These are phyloP conservation scores for Berberis vulgaris DNA, from an alignment of 164 flowering plant genomes.

Conservation along the genomic window DNA sequence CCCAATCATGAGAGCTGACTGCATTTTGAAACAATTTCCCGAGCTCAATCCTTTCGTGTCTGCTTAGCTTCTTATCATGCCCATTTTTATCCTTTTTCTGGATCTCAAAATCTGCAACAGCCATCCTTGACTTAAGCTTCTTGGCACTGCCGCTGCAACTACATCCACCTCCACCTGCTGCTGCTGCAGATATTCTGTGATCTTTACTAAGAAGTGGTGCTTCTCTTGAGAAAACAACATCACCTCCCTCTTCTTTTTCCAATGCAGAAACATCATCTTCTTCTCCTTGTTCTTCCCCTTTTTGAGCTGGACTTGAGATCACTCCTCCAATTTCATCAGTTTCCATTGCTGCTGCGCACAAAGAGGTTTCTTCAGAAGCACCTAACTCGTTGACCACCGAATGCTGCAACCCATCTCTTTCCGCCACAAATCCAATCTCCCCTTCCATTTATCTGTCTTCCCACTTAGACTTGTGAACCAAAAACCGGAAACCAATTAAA, in stretches of 20 bases:
- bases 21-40: constrained; percentile 76
- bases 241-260: constrained; percentile 47
- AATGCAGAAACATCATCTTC: background rate
- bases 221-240: constrained; percentile 59
- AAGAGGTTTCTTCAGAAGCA: constrained; percentile 17
- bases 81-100: constrained; percentile 37
- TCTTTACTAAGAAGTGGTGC: constrained; percentile 41
- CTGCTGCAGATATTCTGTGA: constrained; percentile 14
- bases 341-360: constrained; percentile 39
- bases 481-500: too few relatives aligned
- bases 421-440: constrained; percentile 11
- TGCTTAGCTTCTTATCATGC: constrained; percentile 56
- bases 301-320: constrained; percentile 5
- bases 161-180: too few relatives aligned
- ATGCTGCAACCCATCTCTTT: background rate
- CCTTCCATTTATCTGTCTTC: constrained; percentile 23
- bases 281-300: constrained; percentile 15
- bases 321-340: constrained; percentile 21
- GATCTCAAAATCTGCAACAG: constrained; percentile 30
- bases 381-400: constrained; percentile 15
- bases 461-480: background rate
- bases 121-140: constrained; percentile 50
- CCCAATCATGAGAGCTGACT: constrained; percentile 86
- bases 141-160: constrained; percentile 37
- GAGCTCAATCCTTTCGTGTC: constrained; percentile 74